phyloP scores from a whole-genome alignment of 192 early-diverging fungal species.

The Obelidium mucronatum region DNA sequence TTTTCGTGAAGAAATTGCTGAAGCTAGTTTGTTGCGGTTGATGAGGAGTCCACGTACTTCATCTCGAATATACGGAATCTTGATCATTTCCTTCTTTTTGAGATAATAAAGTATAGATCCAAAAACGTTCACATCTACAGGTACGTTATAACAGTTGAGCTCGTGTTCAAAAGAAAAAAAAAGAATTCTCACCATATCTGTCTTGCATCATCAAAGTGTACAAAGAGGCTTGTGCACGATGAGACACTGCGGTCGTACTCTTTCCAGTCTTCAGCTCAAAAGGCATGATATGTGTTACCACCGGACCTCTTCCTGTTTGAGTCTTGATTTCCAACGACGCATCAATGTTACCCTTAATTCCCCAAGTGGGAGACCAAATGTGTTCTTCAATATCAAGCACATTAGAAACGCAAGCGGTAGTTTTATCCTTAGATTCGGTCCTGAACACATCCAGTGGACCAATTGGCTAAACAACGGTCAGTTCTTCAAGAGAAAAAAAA shows the following conservation, averaged over 20 bases:
- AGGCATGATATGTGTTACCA: slow-evolving; percentile 66
- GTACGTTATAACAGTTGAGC: neutral
- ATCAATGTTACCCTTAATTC: slow-evolving; percentile 93
- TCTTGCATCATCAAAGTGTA: slow-evolving; percentile 89
- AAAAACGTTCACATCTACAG: slow-evolving; percentile 67
- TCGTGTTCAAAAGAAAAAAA: neutral
- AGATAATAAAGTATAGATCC: slow-evolving; percentile 82
- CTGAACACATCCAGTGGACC: slow-evolving; percentile 13
- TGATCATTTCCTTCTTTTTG: slow-evolving; percentile 67
- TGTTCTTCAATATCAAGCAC: slow-evolving; percentile 90
- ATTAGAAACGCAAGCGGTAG: slow-evolving; percentile 64
- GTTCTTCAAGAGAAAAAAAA: slow-evolving; percentile 9
- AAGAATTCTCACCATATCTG: slow-evolving; percentile 68
- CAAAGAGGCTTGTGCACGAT: slow-evolving; percentile 84
- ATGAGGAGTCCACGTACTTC: slow-evolving; percentile 80
- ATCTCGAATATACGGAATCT: slow-evolving; percentile 64
- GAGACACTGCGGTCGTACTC: slow-evolving; percentile 59
- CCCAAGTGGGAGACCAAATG: slow-evolving; percentile 91
- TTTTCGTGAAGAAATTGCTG: slow-evolving; percentile 47
- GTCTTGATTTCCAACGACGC: slow-evolving; percentile 48
- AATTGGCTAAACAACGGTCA: too few species aligned
- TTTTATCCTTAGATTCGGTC: slow-evolving; percentile 22
- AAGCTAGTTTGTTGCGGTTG: slow-evolving; percentile 77
- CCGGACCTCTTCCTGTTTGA: slow-evolving; percentile 1
- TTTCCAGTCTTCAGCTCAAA: slow-evolving; percentile 92